Evolutionary conservation across 495 filamentous ascomycete species (phyloP).

Genomic region (Tuber calosporum): DNA sequence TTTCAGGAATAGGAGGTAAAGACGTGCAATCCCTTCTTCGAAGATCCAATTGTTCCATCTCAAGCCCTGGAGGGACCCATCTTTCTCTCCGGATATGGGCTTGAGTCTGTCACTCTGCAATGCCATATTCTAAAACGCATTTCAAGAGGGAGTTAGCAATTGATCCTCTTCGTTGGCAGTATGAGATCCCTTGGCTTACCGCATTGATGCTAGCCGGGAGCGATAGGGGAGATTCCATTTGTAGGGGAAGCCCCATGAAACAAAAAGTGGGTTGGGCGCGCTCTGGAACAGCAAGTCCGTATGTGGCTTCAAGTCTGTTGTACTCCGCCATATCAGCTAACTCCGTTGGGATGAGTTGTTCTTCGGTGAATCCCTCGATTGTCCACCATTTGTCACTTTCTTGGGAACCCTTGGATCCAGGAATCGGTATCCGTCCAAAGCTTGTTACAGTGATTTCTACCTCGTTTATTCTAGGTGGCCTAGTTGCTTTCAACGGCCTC

Average conservation of each 20-base stretch:
- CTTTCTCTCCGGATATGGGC: constrained; percentile 36
- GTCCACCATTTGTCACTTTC: constrained; percentile 8
- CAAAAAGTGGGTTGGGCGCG: background rate
- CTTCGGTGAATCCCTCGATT: background rate
- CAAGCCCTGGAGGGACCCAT: constrained; percentile 17
- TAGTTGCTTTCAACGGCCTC: background rate
- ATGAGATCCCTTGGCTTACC: constrained; percentile 40
- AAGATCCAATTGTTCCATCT: constrained; percentile 47
- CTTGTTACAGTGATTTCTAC: too few species aligned
- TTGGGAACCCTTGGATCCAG: too few species aligned
- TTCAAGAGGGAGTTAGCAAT: background rate
- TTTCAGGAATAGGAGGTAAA: constrained; percentile 43
- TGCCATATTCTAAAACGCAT: constrained; percentile 11
- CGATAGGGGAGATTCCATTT: constrained; percentile 9
- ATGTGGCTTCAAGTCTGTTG: constrained; percentile 41
- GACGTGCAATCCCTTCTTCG: constrained; percentile 32
- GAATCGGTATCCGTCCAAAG: too few species aligned
- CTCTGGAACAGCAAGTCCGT: constrained; percentile 42
- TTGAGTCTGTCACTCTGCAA: constrained; percentile 43
- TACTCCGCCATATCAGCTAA: constrained; percentile 20
- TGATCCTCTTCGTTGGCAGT: constrained; percentile 23
- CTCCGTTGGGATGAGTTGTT: background rate
- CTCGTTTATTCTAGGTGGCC: too few species aligned
- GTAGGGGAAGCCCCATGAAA: constrained; percentile 44
- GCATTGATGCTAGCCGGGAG: constrained; percentile 34